phyloP scores from a whole-genome alignment of 164 flowering plant species.

The grape (Vitis vinifera) region DNA sequence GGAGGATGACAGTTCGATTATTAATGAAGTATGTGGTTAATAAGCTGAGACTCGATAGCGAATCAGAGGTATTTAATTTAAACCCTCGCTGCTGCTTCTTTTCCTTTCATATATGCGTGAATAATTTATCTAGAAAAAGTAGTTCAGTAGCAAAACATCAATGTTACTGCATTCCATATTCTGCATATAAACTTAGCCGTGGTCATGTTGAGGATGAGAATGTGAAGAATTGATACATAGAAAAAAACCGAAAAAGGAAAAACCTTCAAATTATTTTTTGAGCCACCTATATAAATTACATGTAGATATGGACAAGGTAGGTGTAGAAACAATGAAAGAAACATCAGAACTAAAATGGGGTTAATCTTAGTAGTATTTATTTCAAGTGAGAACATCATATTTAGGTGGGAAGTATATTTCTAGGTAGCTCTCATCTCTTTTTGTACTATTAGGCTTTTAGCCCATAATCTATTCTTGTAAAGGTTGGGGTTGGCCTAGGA shows the following conservation, averaged over 20 bases:
- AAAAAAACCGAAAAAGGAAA: slow-evolving; percentile 5
- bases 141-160: background rate
- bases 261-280: background rate
- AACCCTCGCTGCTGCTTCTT: background rate
- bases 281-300: background rate
- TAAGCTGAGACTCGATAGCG: slow-evolving; percentile 82
- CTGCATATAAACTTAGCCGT: background rate
- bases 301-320: slow-evolving; percentile 7
- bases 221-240: too few relatives aligned
- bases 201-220: too few relatives aligned
- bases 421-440: slow-evolving; percentile 11
- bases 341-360: slow-evolving; percentile 49
- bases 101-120: background rate
- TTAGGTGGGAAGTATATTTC: slow-evolving; percentile 54
- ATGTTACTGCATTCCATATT: background rate
- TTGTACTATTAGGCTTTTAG: slow-evolving; percentile 9
- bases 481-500: background rate
- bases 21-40: slow-evolving; percentile 86
- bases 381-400: slow-evolving; percentile 23
- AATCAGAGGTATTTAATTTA: slow-evolving; percentile 84
- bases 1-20: slow-evolving; percentile 82
- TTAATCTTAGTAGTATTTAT: slow-evolving; percentile 2
- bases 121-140: background rate
- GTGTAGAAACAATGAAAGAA: slow-evolving; percentile 50
- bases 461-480: slow-evolving; percentile 4